These are phyloP conservation scores for Nitzschia inconspicua DNA, from an alignment of 108 stramenopile genomes.

Conservation along the genomic window DNA sequence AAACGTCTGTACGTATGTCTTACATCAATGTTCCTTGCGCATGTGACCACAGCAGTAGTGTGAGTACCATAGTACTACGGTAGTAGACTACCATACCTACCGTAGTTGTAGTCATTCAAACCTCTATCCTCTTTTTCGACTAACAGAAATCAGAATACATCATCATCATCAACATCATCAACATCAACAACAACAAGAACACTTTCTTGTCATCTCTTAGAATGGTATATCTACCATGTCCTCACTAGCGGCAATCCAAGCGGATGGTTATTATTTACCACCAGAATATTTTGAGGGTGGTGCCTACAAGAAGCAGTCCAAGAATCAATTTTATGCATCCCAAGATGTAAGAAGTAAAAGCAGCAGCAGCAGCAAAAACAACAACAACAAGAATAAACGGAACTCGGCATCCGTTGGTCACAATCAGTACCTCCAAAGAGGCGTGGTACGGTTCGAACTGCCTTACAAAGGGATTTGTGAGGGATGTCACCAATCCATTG, in stretches of 20 bases:
- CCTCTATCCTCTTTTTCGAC: no score
- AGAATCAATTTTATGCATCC: conserved; percentile 56
- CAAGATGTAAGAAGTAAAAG: conserved; percentile 23
- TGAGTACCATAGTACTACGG: no score
- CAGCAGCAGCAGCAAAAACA: background rate
- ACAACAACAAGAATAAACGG: background rate
- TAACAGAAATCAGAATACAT: background rate
- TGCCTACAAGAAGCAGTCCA: conserved; percentile 64
- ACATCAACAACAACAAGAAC: background rate
- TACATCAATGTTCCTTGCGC: no score
- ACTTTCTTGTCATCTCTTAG: no score
- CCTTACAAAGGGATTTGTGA: conserved; percentile 79
- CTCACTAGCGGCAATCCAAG: conserved; percentile 87
- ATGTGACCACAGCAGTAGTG: no score
- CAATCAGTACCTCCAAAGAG: conserved; percentile 85
- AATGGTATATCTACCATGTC: conserved; percentile 46
- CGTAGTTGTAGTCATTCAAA: no score
- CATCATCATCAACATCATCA: background rate
- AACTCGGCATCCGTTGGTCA: conserved; percentile 14
- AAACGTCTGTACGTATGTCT: no score
- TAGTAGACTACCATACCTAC: no score
- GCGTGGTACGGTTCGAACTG: conserved; percentile 92
- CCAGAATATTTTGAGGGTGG: conserved; percentile 72
- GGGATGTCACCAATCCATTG: conserved; percentile 61
- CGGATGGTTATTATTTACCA: conserved; percentile 89